A percentile compares a stretch with the other conserved stretches of the same genome.
Conservation (phyloP, 129 eudicot genomes). For the Centrapalus pauciflorus region DNA sequence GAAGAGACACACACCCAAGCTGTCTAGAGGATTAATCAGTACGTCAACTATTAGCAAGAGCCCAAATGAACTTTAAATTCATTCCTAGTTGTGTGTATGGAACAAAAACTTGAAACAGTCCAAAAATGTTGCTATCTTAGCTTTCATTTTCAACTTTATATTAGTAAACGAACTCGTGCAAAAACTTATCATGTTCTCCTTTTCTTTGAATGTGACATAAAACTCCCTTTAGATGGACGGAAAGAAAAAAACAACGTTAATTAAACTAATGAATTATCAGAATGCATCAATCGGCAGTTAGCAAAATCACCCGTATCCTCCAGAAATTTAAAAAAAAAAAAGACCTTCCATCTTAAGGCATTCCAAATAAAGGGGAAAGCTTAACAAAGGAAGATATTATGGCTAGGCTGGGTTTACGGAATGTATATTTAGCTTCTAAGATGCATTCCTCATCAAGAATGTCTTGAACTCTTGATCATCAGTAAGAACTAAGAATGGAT, state of each 20-base stretch:
- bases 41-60: background rate
- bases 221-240: constrained; percentile 20
- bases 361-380: background rate
- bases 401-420: background rate
- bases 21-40: background rate
- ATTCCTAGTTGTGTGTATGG: constrained; percentile 9
- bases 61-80: background rate
- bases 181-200: constrained; percentile 26
- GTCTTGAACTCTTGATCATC: no score
- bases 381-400: background rate
- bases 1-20: background rate
- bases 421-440: background rate
- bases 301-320: background rate
- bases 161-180: constrained; percentile 10
- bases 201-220: constrained; percentile 28
- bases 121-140: constrained; percentile 11
- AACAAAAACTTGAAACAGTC: background rate
- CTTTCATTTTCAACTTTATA: constrained; percentile 26
- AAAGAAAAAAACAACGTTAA: background rate
- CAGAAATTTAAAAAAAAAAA: background rate
- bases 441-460: background rate
- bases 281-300: background rate
- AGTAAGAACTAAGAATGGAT: background rate
- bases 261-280: background rate
- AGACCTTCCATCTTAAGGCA: constrained; percentile 12